A percentile compares a stretch with the other conserved stretches of the same genome.
Evolutionary conservation across 2,329 filamentous ascomycete species (phyloP).

Genomic region (Harringtonia lauricola): DNA sequence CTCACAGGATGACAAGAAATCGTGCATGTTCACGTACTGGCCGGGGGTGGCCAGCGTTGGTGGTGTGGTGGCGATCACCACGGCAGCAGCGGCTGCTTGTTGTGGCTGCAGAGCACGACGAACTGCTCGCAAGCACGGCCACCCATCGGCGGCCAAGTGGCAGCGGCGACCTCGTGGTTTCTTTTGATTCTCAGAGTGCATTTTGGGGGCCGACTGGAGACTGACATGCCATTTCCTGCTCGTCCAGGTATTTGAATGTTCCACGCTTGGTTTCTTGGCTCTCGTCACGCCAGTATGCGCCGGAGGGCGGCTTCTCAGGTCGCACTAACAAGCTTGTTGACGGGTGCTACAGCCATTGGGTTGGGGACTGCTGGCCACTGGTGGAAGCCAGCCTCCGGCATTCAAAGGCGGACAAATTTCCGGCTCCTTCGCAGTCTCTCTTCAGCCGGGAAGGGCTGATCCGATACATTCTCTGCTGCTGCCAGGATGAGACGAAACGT

Average conservation of each 20-base stretch:
- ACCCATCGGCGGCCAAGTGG: neutral
- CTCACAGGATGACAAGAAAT: slow-evolving; percentile 25
- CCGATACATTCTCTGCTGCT: slow-evolving; percentile 82
- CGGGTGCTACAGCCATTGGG: slow-evolving; percentile 97
- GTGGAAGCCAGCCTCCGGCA: slow-evolving; percentile 60
- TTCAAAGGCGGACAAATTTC: slow-evolving; percentile 8
- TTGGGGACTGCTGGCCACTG: slow-evolving; percentile 87
- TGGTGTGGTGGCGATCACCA: slow-evolving; percentile 5
- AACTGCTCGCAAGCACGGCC: neutral
- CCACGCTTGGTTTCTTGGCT: slow-evolving; percentile 75
- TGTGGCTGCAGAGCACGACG: neutral
- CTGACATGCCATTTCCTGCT: neutral
- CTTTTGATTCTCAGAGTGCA: neutral
- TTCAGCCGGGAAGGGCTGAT: slow-evolving; percentile 80
- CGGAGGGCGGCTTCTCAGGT: slow-evolving; percentile 86
- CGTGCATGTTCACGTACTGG: slow-evolving; percentile 20
- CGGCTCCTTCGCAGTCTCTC: slow-evolving; percentile 32
- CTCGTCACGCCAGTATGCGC: slow-evolving; percentile 76
- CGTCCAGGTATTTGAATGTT: slow-evolving; percentile 66
- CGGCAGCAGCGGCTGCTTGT: neutral
- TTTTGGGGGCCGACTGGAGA: neutral
- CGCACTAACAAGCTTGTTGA: slow-evolving; percentile 97
- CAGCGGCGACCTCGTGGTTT: neutral
- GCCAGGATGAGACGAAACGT: slow-evolving; percentile 58
- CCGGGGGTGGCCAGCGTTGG: slow-evolving; percentile 5